Evolutionary conservation across 495 filamentous ascomycete genomes (phyloP).

Genomic region (Echria macrotheca): DNA sequence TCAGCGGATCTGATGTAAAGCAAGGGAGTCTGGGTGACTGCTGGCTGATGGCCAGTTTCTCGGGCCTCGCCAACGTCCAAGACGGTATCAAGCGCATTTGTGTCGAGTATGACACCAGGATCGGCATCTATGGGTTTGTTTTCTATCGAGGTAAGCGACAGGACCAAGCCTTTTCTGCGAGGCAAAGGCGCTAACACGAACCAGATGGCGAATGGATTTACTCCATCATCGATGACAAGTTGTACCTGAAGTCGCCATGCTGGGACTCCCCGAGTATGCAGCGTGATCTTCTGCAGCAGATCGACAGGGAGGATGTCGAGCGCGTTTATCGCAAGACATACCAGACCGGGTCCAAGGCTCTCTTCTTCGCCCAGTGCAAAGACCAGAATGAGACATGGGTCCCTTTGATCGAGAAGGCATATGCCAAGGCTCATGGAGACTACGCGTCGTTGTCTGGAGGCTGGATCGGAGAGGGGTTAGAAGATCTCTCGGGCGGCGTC

Average conservation of each 20-base stretch:
- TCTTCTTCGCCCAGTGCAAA: slow-evolving; percentile 84
- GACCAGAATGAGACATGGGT: slow-evolving; percentile 93
- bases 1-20: slow-evolving; percentile 72
- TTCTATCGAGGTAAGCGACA: slow-evolving; percentile 60
- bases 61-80: slow-evolving; percentile 72
- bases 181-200: neutral
- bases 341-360: slow-evolving; percentile 72
- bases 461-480: slow-evolving; percentile 82
- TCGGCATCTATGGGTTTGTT: slow-evolving; percentile 94
- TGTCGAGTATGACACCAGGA: slow-evolving; percentile 64
- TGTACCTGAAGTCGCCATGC: slow-evolving; percentile 77
- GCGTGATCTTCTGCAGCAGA: slow-evolving; percentile 46
- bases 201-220: slow-evolving; percentile 89
- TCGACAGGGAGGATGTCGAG: slow-evolving; percentile 60
- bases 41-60: slow-evolving; percentile 88
- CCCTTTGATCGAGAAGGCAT: slow-evolving; percentile 88
- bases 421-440: slow-evolving; percentile 89
- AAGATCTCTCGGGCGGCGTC: slow-evolving; percentile 91
- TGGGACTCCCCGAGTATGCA: slow-evolving; percentile 61
- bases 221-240: slow-evolving; percentile 75
- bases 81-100: slow-evolving; percentile 76
- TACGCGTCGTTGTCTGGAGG: slow-evolving; percentile 77
- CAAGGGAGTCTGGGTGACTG: slow-evolving; percentile 83
- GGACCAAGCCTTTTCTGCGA: neutral
- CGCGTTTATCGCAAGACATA: slow-evolving; percentile 75